These are phyloP conservation scores for Pyrenula aspistea DNA, from an alignment of 495 filamentous ascomycete species.

Conservation along the genomic window DNA sequence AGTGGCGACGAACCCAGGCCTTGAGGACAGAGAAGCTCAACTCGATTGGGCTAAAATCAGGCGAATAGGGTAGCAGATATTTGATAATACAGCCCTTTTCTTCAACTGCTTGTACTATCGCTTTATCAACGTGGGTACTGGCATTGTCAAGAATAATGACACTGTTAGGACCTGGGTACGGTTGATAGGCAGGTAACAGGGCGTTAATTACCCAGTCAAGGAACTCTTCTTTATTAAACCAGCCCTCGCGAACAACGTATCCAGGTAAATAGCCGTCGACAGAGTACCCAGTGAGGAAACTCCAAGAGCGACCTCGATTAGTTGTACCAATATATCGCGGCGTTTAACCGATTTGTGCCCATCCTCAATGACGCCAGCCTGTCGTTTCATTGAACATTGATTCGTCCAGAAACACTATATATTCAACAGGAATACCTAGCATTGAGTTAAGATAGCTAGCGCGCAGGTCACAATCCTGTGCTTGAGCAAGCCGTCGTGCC, in stretches of 20 bases:
- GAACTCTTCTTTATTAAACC: not conserved
- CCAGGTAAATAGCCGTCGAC: not conserved
- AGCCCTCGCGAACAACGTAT: not conserved
- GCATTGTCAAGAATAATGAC: not conserved
- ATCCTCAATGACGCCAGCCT: not conserved
- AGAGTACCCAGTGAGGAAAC: not conserved
- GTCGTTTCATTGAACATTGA: not conserved
- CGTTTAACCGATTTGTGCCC: not conserved
- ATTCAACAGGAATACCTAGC: not conserved
- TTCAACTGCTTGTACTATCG: not conserved
- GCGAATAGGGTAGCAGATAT: conserved; percentile 4
- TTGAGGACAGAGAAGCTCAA: not conserved
- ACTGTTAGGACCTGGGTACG: not conserved
- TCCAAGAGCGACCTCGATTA: not conserved
- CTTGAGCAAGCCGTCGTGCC: not conserved
- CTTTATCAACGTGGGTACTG: not conserved
- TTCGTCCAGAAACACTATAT: not conserved
- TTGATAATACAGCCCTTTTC: not conserved
- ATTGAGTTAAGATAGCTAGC: not conserved
- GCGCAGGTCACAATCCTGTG: not conserved
- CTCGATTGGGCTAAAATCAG: conserved; percentile 4
- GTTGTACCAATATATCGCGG: not conserved
- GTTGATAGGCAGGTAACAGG: not conserved
- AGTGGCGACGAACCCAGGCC: not conserved
- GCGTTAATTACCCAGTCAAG: not conserved